Conservation (phyloP, 139 green algal genomes). For the Chlorokybus atmophyticus region DNA sequence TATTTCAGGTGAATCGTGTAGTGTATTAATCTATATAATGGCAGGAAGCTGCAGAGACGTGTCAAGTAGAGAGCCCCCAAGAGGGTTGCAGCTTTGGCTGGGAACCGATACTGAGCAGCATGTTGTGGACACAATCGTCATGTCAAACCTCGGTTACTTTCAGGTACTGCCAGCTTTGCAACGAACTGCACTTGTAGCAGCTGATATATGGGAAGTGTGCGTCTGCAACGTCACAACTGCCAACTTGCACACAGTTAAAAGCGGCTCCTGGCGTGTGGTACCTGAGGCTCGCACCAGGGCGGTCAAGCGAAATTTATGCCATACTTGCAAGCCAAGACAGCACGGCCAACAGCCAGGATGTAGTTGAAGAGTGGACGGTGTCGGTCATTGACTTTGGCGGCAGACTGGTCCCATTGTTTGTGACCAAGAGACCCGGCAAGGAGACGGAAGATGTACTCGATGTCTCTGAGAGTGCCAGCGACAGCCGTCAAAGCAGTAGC, state of each 20-base stretch:
- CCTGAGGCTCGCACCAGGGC: slow-evolving; percentile 48
- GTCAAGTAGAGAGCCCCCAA: slow-evolving; percentile 35
- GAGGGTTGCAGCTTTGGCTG: slow-evolving; percentile 81
- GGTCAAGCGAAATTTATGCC: slow-evolving; percentile 26
- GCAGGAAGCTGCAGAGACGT: slow-evolving; percentile 3
- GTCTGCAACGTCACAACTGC: too few relatives aligned
- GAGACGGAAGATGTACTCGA: slow-evolving; percentile 61
- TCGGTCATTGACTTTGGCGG: slow-evolving; percentile 31
- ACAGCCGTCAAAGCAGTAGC: too few relatives aligned
- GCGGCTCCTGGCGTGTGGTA: slow-evolving; percentile 63
- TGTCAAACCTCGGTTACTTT: slow-evolving; percentile 98
- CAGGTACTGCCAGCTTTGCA: too few relatives aligned
- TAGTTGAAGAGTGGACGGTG: not conserved
- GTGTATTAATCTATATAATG: too few relatives aligned
- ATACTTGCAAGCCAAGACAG: not conserved
- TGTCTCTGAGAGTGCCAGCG: too few relatives aligned
- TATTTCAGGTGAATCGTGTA: too few relatives aligned
- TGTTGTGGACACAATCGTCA: slow-evolving; percentile 82
- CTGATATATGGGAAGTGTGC: too few relatives aligned
- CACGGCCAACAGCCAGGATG: not conserved
- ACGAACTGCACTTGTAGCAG: too few relatives aligned
- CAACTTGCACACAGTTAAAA: too few relatives aligned
- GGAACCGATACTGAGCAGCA: slow-evolving; percentile 27
- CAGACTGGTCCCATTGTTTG: slow-evolving; percentile 54
- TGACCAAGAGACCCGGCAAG: slow-evolving; percentile 56